Evolutionary conservation across 1,284 basidiomycete genomes (phyloP).

Genomic region (Exobasidium cylindrosporum): DNA sequence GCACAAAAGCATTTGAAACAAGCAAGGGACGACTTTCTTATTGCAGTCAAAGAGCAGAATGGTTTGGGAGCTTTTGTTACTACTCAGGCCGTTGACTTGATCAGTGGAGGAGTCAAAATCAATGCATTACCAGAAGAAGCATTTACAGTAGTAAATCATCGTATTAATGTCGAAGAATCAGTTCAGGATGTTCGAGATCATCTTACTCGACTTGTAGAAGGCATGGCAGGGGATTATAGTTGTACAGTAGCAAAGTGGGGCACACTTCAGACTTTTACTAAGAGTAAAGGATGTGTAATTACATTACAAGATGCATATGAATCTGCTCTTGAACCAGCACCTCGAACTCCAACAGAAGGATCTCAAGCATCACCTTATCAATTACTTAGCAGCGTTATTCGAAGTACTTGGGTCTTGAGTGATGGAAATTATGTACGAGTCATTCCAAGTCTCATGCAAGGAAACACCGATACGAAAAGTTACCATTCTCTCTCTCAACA

Average conservation of each 20-base stretch:
- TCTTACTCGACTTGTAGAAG: conserved; percentile 58
- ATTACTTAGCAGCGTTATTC: conserved; percentile 55
- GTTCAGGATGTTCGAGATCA: conserved; percentile 59
- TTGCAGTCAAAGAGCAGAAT: conserved; percentile 50
- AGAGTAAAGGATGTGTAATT: conserved; percentile 13
- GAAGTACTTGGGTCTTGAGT: conserved; percentile 59
- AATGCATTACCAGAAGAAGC: conserved; percentile 66
- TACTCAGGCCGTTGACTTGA: conserved; percentile 69
- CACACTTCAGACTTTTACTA: conserved; percentile 3
- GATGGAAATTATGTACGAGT: conserved; percentile 57
- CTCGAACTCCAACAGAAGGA: conserved; percentile 59
- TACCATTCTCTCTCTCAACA: conserved; percentile 62
- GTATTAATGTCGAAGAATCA: conserved; percentile 62
- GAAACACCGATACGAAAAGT: conserved; percentile 61
- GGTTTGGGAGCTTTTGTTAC: conserved; percentile 60
- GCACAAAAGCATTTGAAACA: conserved; percentile 9
- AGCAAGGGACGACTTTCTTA: neutral
- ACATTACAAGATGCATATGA: conserved; percentile 56
- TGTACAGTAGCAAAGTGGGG: conserved; percentile 62
- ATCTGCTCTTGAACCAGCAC: conserved; percentile 62
- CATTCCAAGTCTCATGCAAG: conserved; percentile 62
- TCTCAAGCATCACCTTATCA: conserved; percentile 21
- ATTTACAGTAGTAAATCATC: conserved; percentile 64
- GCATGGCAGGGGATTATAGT: conserved; percentile 60
- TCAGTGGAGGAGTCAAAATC: conserved; percentile 67